Percentiles rank a stretch among this genome's conserved stretches.
phyloP scores from a whole-genome alignment of 805 yeast species.

The Sungouiozyma intestinalis region DNA sequence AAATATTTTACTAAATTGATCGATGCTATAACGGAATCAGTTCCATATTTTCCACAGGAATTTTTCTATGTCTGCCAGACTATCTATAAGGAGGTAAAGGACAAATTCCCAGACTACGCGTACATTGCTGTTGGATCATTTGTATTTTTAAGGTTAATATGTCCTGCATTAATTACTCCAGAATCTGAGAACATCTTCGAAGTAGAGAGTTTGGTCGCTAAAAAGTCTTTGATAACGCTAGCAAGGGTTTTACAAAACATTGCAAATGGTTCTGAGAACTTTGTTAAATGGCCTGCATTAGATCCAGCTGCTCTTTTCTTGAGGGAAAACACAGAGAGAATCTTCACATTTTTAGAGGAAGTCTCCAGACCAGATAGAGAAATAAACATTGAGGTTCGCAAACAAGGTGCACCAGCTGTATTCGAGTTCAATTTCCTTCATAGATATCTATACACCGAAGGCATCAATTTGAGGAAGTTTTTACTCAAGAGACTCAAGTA shows the following conservation, averaged over 20 bases:
- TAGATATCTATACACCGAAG: conserved; percentile 39
- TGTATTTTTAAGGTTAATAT: conserved; percentile 65
- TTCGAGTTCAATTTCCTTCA: conserved; percentile 35
- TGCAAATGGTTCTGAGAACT: conserved; percentile 67
- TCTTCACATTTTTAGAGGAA: conserved; percentile 33
- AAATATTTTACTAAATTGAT: conserved; percentile 47
- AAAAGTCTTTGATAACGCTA: conserved; percentile 63
- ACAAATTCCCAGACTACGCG: conserved; percentile 57
- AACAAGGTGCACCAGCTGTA: conserved; percentile 12
- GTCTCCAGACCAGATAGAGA: conserved; percentile 21
- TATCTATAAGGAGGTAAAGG: conserved; percentile 45
- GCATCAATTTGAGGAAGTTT: conserved; percentile 30
- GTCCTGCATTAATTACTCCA: conserved; percentile 88
- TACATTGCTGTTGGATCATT: conserved; percentile 76
- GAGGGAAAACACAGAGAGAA: conserved; percentile 29
- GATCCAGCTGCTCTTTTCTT: conserved; percentile 34
- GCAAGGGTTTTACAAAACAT: conserved; percentile 80
- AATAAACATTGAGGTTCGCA: conserved; percentile 12
- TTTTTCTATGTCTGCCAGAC: conserved; percentile 61
- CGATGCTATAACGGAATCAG: conserved; percentile 46
- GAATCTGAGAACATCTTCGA: conserved; percentile 38
- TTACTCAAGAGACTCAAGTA: conserved; percentile 11
- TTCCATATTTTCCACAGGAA: conserved; percentile 54
- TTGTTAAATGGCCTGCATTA: conserved; percentile 56
- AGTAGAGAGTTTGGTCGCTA: conserved; percentile 32